Evolutionary conservation across 2,329 filamentous ascomycete species (phyloP), one percentile per base, ranked within the genome.

Genomic region (Waltergamsia citrina): DNA sequence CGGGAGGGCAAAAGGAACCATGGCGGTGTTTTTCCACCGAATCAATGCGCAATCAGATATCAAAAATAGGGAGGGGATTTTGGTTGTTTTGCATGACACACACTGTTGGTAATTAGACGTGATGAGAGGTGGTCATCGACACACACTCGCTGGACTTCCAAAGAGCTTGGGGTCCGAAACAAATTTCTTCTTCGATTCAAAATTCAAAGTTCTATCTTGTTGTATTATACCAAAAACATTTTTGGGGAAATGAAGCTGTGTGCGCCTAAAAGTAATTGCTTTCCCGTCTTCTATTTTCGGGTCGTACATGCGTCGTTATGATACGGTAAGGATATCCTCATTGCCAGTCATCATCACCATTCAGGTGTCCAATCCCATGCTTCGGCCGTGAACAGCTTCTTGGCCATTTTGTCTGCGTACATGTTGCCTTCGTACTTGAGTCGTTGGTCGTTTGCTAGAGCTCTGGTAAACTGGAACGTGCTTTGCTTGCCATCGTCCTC

Each of bases 331-430:
- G n/a, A n/a, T n/a, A n/a, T n/a, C n/a, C n/a, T n/a, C n/a, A n/a
- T n/a, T n/a, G n/a, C n/a, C n/a, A n/a, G n/a, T n/a, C n/a, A n/a
- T n/a, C n/a, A 38, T 56, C 40, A 60, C 4, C 36, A 39, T 41
- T 73, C 69, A 0, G 70, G 66, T 11, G 70, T 73, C 74, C 74
- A 79, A 42, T 77, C 62, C 74, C 74, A 79, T 33, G 54, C 57
- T 11, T 62, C 56, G 1, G 73, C 69, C 8, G 68, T 74, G 40
- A 79, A 79, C 6, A 79, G 50, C 7, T 53, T 55, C 38, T 58
- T 65, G 0, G 71, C 67, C 49, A 74, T 60, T 38, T 60, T 59
- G 27, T 74, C 69, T 4, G 60, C 59, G 23, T 63, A 68, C 41
- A 76, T 51, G 11, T 57, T 56, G 11, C 67, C 64, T 38, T 69